Conservation (phyloP, 768 basidiomycete genomes). For the Phanerochaete sordida region DNA sequence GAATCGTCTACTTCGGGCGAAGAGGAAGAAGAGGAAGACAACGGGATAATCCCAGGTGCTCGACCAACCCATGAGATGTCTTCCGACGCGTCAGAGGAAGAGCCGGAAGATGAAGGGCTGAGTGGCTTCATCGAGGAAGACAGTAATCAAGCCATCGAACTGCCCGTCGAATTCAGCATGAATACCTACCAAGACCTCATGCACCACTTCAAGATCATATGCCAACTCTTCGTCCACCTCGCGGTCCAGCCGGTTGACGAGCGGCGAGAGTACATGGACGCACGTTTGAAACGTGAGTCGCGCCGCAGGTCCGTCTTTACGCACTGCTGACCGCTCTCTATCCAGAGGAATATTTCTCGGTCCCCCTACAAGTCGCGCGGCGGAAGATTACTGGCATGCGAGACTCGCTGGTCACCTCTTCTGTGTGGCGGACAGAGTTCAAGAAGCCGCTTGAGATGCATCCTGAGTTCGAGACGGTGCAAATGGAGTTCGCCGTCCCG, state of each 20-base stretch:
- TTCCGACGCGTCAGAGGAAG: conserved; percentile 27
- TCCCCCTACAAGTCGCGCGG: conserved; percentile 62
- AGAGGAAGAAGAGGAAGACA: conserved; percentile 18
- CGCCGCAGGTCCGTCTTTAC: not conserved
- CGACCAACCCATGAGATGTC: conserved; percentile 28
- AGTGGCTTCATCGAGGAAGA: conserved; percentile 67
- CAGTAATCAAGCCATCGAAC: conserved; percentile 32
- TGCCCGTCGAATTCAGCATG: conserved; percentile 84
- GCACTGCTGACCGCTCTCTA: not conserved
- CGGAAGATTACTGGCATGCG: conserved; percentile 67
- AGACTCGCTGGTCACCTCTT: conserved; percentile 80
- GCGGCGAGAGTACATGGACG: conserved; percentile 53
- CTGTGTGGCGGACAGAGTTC: conserved; percentile 75
- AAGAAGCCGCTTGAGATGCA: conserved; percentile 60
- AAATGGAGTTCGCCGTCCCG: conserved; percentile 53
- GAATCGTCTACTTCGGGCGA: conserved; percentile 26
- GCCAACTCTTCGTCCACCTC: conserved; percentile 83
- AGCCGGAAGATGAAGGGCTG: conserved; percentile 25
- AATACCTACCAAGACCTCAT: conserved; percentile 69
- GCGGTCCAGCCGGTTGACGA: conserved; percentile 55
- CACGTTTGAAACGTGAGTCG: conserved; percentile 45
- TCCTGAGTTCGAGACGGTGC: conserved; percentile 56
- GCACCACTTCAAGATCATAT: conserved; percentile 83
- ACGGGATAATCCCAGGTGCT: conserved; percentile 16
- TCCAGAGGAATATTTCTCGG: conserved; percentile 67